Conservation (phyloP, 306 rosid species). For the Vigna trinervia region DNA sequence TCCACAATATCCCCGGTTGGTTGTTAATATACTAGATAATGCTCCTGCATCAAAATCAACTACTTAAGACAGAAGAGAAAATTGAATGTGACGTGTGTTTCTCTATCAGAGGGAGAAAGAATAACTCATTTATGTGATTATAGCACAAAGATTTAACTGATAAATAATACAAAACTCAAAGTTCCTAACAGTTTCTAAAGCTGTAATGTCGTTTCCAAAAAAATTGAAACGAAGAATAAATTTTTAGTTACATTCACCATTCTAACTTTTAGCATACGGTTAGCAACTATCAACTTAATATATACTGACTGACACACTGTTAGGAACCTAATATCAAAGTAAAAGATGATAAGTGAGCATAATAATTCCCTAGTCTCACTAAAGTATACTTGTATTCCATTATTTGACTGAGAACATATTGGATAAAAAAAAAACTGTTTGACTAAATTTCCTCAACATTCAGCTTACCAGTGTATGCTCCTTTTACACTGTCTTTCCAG, state of each 20-base stretch:
- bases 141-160: neutral
- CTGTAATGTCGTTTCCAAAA: neutral
- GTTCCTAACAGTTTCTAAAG: slow-evolving; percentile 20
- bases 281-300: slow-evolving; percentile 18
- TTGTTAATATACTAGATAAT: slow-evolving; percentile 56
- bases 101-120: neutral
- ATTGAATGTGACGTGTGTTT: slow-evolving; percentile 5
- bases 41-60: slow-evolving; percentile 55
- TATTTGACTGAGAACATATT: neutral
- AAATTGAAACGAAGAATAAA: slow-evolving; percentile 18
- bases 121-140: neutral
- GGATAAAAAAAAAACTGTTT: slow-evolving; percentile 25
- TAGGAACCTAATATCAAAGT: slow-evolving; percentile 1
- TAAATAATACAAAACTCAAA: slow-evolving; percentile 31
- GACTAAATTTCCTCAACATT: slow-evolving; percentile 29
- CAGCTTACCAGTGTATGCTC: slow-evolving; percentile 64
- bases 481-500: slow-evolving; percentile 74
- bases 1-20: slow-evolving; percentile 76
- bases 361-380: neutral
- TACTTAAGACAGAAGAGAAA: slow-evolving; percentile 18
- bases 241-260: neutral
- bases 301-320: neutral
- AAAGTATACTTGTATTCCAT: neutral
- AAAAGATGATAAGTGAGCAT: slow-evolving; percentile 13
- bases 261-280: neutral